Evolutionary conservation across 345 rosid species (phyloP).

Genomic region (Brassica juncea): DNA sequence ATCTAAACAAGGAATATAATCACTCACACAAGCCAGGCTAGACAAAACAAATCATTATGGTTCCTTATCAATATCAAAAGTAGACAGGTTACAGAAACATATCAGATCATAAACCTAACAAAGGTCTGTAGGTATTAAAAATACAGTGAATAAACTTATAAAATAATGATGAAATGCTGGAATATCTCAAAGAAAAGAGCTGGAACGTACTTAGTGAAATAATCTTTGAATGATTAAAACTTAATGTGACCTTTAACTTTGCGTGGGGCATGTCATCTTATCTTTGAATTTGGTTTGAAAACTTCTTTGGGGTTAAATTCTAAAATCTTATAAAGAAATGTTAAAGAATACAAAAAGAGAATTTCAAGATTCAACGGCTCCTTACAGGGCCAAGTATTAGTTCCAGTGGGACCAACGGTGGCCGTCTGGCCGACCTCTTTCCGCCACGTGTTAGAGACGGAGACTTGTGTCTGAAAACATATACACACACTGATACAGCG

Average conservation of each 20-base stretch:
- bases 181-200: conserved; percentile 35
- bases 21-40: conserved; percentile 26
- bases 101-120: conserved; percentile 28
- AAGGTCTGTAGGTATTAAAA: neutral
- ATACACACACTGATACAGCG: neutral
- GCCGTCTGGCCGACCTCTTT: conserved; percentile 33
- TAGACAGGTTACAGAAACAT: conserved; percentile 4
- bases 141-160: neutral
- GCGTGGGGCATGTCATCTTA: conserved; percentile 38
- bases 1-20: conserved; percentile 21
- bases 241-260: conserved; percentile 11
- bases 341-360: conserved; percentile 23
- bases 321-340: neutral
- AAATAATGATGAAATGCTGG: conserved; percentile 36
- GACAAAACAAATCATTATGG: conserved; percentile 17
- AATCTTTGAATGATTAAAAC: conserved; percentile 37
- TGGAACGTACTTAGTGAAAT: conserved; percentile 31
- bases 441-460: conserved; percentile 9
- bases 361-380: conserved; percentile 29
- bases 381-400: conserved; percentile 33
- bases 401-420: conserved; percentile 32
- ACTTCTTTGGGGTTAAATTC: conserved; percentile 21
- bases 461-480: conserved; percentile 16
- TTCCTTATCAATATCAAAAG: conserved; percentile 4
- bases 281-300: conserved; percentile 32